A percentile compares a stretch with the other conserved stretches of the same genome.
Conservation (phyloP, 176 grass and related monocot species). For the Avena insularis region DNA sequence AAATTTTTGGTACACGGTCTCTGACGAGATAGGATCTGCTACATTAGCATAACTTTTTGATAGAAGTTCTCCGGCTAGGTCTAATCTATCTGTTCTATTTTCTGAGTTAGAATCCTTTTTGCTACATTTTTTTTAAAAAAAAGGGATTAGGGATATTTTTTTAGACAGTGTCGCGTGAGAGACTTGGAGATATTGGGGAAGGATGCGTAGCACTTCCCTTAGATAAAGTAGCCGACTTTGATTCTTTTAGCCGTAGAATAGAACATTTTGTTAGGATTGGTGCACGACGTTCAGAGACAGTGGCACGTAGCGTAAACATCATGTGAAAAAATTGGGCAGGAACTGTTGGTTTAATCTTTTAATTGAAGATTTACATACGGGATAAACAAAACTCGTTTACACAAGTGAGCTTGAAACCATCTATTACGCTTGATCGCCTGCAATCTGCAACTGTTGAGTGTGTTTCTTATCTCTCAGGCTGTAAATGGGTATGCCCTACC, state of each 20-base stretch:
- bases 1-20: too few relatives aligned
- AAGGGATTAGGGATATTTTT: too few relatives aligned
- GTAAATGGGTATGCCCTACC: too few relatives aligned
- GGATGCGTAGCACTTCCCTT: too few relatives aligned
- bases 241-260: conserved; percentile 64
- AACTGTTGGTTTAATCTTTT: conserved; percentile 3
- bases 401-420: not conserved
- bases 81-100: too few relatives aligned
- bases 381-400: not conserved
- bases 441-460: not conserved
- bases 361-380: conserved; percentile 4
- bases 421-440: not conserved
- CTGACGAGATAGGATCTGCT: too few relatives aligned
- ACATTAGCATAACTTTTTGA: too few relatives aligned
- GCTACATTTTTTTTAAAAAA: too few relatives aligned
- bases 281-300: not conserved
- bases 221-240: conserved; percentile 34
- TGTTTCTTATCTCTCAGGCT: not conserved
- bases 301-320: conserved; percentile 32
- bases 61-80: too few relatives aligned
- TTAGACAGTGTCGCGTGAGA: too few relatives aligned
- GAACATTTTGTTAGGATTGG: conserved; percentile 62
- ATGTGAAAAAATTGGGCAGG: not conserved
- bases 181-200: too few relatives aligned
- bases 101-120: too few relatives aligned